Conservation (phyloP, 2,329 filamentous ascomycete species). For the Fusarium globosum region DNA sequence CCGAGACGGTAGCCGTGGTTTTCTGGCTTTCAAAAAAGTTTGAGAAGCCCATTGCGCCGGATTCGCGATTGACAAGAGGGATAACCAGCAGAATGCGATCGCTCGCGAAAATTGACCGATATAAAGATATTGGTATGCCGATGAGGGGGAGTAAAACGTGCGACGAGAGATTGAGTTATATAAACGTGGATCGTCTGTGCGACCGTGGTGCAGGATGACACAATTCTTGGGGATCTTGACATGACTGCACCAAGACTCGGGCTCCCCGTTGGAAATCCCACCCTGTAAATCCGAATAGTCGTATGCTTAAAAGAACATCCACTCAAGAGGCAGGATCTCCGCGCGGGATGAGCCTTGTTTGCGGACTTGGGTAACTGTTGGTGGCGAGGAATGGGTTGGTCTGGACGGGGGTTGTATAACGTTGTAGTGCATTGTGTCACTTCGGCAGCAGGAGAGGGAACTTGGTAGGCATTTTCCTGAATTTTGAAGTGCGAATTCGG, state of each 20-base stretch:
- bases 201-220: constrained; percentile 9
- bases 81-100: not conserved
- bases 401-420: not conserved
- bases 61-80: no score
- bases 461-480: rapidly evolving
- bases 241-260: not conserved
- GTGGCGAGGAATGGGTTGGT: not conserved
- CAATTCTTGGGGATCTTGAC: constrained; percentile 7
- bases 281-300: not conserved
- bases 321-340: rapidly evolving
- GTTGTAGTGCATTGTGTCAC: not conserved
- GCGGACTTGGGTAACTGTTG: not conserved
- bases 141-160: not conserved
- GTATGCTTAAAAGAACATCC: not conserved
- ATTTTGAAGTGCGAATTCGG: rapidly evolving
- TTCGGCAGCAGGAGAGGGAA: rapidly evolving
- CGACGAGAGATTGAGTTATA: not conserved
- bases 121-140: not conserved
- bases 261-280: not conserved
- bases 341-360: not conserved
- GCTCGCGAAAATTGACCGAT: not conserved
- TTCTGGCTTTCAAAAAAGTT: constrained; percentile 21
- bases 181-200: constrained; percentile 1
- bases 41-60: constrained; percentile 16
- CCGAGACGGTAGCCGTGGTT: not conserved